Base-by-base conservation (phyloP, 495 filamentous ascomycete species). In the Rusavskia elegans region DNA sequence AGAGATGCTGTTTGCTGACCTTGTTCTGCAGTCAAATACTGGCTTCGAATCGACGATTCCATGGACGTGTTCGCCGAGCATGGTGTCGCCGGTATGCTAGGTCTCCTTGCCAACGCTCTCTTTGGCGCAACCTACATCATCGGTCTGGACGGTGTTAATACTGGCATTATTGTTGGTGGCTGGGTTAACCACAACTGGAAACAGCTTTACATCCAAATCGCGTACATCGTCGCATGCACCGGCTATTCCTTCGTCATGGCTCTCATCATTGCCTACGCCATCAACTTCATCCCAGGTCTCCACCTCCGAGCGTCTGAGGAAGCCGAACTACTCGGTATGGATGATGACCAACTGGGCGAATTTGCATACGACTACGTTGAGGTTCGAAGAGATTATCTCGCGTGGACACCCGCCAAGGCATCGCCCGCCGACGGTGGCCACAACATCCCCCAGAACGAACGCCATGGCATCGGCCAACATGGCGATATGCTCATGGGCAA, bases 301-400 rank as follows among this genome's bases (percentile, higher is more conserved):
- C 78, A 95, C 56, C 84, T 98, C 53, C 85, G 92, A 44, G 92
- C 92, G 11, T 86, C 81, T 32, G 87, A 94, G 60, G 86, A 98
- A 69, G 92, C 93, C n/a, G 92, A 98, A 67, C 78, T 98, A 19
- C 79, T 97, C 49, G 92, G 92, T 52, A 95, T 97, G 89, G 92
- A 98, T 59, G 93, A 97, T 64, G 92, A 98, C 70, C 92, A 98
- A 64, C 83, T 96, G 35, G 92, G 92, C 63, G 92, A 98, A 68
- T 98, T 98, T 63, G 93, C 92, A 7, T 98, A 98, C 71, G 92
- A 98, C 68, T 98, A 98, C 66, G 92, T 98, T 59, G 92, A 98
- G 73, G 92, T 98, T 55, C 83, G 92, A 53, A 81, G 92, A 54
- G 92, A 98, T 65, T 98, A 95, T 72, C 79, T 96, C 16, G 92